These are phyloP conservation scores for Gymnopilus dilepis DNA, from an alignment of 768 basidiomycete species.

Conservation along the genomic window DNA sequence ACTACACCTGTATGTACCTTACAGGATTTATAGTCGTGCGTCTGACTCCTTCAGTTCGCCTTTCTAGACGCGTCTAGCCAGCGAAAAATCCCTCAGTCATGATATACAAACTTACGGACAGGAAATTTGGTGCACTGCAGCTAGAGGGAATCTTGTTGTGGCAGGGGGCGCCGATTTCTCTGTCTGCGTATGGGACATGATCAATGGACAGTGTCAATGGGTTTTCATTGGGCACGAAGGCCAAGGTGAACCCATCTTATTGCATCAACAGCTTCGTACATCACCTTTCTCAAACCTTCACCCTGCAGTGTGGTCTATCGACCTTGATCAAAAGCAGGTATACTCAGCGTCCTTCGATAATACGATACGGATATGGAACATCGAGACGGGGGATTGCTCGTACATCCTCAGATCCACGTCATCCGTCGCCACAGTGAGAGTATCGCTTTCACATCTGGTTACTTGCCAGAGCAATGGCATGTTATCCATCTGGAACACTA, in stretches of 20 bases:
- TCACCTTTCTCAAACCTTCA: too few relatives aligned
- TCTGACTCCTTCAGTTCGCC: too few relatives aligned
- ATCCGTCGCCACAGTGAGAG: conserved; percentile 73
- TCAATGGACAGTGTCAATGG: conserved; percentile 75
- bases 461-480: conserved; percentile 92
- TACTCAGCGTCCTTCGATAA: conserved; percentile 89
- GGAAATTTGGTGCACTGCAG: conserved; percentile 60
- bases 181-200: conserved; percentile 89
- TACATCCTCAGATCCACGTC: conserved; percentile 82
- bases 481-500: conserved; percentile 86
- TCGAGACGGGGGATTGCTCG: conserved; percentile 72
- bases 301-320: conserved; percentile 92
- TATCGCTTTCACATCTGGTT: conserved; percentile 84
- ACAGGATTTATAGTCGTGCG: too few relatives aligned
- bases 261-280: too few relatives aligned
- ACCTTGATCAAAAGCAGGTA: conserved; percentile 79
- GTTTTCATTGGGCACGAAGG: conserved; percentile 79
- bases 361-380: conserved; percentile 87
- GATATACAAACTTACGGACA: background rate
- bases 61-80: conserved; percentile 81
- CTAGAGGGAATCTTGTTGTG: conserved; percentile 79
- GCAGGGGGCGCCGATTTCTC: conserved; percentile 91
- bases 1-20: too few relatives aligned
- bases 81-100: too few relatives aligned
- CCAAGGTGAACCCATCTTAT: conserved; percentile 62